phyloP scores from a whole-genome alignment of 495 filamentous ascomycete species.

The Astrocystis sublimbata region DNA sequence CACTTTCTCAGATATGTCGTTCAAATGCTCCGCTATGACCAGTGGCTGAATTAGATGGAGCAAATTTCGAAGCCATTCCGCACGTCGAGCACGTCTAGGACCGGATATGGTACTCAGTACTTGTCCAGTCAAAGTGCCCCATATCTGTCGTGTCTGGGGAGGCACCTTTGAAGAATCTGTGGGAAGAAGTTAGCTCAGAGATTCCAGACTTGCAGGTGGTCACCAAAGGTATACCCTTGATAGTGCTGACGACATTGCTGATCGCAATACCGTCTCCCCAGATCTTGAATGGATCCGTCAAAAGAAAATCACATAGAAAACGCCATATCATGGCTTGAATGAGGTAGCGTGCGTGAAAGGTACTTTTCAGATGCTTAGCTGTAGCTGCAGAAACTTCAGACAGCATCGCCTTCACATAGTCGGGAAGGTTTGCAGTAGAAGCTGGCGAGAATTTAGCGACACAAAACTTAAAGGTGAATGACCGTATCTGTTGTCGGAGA shows the following conservation, averaged over 20 bases:
- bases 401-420: neutral
- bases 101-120: neutral
- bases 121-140: neutral
- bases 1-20: neutral
- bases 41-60: neutral
- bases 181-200: neutral
- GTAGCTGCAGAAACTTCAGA: neutral
- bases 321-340: conserved; percentile 2
- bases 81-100: neutral
- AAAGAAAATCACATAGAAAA: neutral
- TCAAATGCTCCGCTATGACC: neutral
- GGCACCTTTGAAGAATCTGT: neutral
- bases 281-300: neutral
- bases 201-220: neutral
- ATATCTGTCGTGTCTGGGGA: neutral
- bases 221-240: neutral
- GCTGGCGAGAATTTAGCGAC: neutral
- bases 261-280: neutral
- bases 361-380: neutral
- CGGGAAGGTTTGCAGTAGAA: neutral
- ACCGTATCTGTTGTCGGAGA: neutral
- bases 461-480: neutral
- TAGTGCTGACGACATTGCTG: neutral
- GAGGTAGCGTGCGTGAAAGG: neutral
- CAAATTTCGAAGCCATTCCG: neutral